These are phyloP conservation scores for Avicennia marina DNA, from an alignment of 257 asterid species.

Conservation along the genomic window DNA sequence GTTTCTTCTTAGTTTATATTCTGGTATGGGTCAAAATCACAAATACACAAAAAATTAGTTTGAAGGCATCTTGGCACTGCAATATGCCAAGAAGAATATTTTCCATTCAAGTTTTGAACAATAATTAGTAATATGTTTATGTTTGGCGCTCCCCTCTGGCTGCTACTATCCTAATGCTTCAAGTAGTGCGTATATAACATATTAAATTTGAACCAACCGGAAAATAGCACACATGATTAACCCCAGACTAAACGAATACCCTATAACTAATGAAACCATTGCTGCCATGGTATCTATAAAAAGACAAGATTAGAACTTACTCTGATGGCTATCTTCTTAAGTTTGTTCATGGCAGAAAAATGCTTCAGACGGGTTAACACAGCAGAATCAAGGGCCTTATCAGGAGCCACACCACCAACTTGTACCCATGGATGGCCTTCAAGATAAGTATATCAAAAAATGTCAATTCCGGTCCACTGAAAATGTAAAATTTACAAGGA, in stretches of 20 bases:
- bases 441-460: neutral
- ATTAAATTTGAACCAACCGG: no score
- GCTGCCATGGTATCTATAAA: neutral
- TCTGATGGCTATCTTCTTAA: constrained; percentile 56
- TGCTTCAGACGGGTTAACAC: constrained; percentile 48
- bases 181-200: no score
- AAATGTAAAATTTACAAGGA: neutral
- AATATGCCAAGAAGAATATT: no score
- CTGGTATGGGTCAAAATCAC: no score
- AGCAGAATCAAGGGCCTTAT: constrained; percentile 61
- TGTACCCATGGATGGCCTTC: constrained; percentile 69
- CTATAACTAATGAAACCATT: neutral
- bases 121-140: no score
- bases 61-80: no score
- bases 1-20: neutral
- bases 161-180: no score
- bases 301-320: no score
- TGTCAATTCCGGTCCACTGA: neutral
- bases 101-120: no score
- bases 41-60: no score
- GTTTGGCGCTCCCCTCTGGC: no score
- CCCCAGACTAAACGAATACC: neutral
- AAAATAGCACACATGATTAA: no score
- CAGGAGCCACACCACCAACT: constrained; percentile 47
- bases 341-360: constrained; percentile 56